These are phyloP conservation scores for Kuraishia hungarica DNA, from an alignment of 805 yeast species.

Conservation along the genomic window DNA sequence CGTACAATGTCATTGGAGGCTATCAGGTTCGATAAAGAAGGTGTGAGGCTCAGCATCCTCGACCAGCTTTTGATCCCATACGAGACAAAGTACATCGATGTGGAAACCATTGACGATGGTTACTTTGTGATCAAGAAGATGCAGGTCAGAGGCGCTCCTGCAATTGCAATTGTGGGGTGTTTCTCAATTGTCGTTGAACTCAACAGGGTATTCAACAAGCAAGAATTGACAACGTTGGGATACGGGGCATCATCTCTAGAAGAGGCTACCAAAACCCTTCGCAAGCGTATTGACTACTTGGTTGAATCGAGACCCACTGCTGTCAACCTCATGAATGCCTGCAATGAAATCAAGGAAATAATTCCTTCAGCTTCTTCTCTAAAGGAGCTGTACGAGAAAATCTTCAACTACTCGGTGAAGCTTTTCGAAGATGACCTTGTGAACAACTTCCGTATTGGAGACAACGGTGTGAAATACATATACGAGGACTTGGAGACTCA, in stretches of 20 bases:
- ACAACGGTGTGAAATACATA: slow-evolving; percentile 70
- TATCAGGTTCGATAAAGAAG: slow-evolving; percentile 48
- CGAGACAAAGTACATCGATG: slow-evolving; percentile 56
- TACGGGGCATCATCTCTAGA: slow-evolving; percentile 10
- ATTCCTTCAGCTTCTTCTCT: slow-evolving; percentile 10
- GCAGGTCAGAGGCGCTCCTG: slow-evolving; percentile 99
- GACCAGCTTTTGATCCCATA: slow-evolving; percentile 85
- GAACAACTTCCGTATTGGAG: slow-evolving; percentile 76
- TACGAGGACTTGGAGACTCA: slow-evolving; percentile 32
- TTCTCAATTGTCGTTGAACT: slow-evolving; percentile 75
- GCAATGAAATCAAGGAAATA: slow-evolving; percentile 35
- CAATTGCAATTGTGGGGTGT: slow-evolving; percentile 92
- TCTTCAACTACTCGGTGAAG: slow-evolving; percentile 37
- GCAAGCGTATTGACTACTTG: slow-evolving; percentile 50
- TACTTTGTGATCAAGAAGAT: slow-evolving; percentile 74
- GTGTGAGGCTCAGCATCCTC: slow-evolving; percentile 45
- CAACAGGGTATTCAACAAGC: slow-evolving; percentile 20
- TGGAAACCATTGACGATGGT: slow-evolving; percentile 65
- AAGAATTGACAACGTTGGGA: slow-evolving; percentile 16
- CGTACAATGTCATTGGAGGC: slow-evolving; percentile 46
- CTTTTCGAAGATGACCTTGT: slow-evolving; percentile 68
- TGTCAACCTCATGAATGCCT: slow-evolving; percentile 80
- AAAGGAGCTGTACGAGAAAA: slow-evolving; percentile 17
- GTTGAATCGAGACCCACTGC: slow-evolving; percentile 90
- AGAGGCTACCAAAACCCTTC: slow-evolving; percentile 24